phyloP scores from a whole-genome alignment of 2,329 filamentous ascomycete genomes.

The Neonectria coccinea region DNA sequence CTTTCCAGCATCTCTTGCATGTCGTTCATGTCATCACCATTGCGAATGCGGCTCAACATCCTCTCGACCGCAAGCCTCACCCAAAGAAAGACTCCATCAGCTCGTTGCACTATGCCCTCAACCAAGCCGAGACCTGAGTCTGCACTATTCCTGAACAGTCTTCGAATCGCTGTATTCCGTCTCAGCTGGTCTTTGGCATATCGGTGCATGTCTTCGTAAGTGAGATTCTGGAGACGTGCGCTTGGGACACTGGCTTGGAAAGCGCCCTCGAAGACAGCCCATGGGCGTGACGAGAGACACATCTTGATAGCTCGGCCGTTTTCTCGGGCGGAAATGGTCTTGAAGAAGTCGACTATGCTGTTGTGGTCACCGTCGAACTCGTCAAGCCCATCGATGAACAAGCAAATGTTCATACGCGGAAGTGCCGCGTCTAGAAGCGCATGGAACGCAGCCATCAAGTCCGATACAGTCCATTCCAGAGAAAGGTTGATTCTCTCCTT shows the following conservation, averaged over 20 bases:
- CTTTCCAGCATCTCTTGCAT: conserved; percentile 26
- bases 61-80: conserved; percentile 47
- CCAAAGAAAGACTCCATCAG: conserved; percentile 52
- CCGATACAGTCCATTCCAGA: conserved; percentile 47
- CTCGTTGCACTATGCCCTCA: conserved; percentile 35
- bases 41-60: conserved; percentile 37
- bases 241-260: conserved; percentile 44
- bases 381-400: conserved; percentile 50
- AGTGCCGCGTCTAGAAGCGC: conserved; percentile 39
- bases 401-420: conserved; percentile 40
- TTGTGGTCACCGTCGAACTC: conserved; percentile 50
- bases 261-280: conserved; percentile 43
- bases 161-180: conserved; percentile 28
- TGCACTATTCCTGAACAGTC: conserved; percentile 24
- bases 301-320: conserved; percentile 43
- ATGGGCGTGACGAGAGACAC: conserved; percentile 50
- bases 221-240: conserved; percentile 45
- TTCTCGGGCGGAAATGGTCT: conserved; percentile 31
- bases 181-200: conserved; percentile 42
- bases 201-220: conserved; percentile 42
- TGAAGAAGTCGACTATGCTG: conserved; percentile 46
- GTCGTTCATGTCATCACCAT: not conserved
- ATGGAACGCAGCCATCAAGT: conserved; percentile 45
- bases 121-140: conserved; percentile 22
- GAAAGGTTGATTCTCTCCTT: conserved; percentile 47